Evolutionary conservation across 2,329 filamentous ascomycete species (phyloP).

Genomic region (Colletotrichum tropicicola): DNA sequence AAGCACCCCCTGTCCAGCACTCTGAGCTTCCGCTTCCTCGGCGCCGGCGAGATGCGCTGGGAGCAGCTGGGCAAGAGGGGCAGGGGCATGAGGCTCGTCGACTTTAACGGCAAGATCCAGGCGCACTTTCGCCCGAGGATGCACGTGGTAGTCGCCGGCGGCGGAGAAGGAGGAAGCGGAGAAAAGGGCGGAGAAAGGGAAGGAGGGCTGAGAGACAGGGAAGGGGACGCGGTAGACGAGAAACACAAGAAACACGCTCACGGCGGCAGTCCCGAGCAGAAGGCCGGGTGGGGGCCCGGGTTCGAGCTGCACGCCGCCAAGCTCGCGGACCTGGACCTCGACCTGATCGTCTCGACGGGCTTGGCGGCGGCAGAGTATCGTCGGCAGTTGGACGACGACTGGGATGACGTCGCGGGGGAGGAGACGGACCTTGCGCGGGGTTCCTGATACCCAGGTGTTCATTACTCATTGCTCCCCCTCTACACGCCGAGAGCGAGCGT

Average conservation of each 20-base stretch:
- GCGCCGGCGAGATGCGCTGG: conserved; percentile 24
- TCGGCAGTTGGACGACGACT: conserved; percentile 22
- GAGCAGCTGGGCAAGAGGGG: conserved; percentile 1
- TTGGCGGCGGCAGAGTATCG: conserved; percentile 28
- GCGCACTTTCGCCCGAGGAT: conserved; percentile 18
- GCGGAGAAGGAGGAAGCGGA: neutral
- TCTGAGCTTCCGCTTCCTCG: conserved; percentile 22
- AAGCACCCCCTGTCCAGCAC: conserved; percentile 15
- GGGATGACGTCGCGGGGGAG: neutral
- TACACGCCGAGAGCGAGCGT: no score
- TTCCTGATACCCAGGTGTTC: no score
- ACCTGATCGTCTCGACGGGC: conserved; percentile 27
- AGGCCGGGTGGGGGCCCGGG: conserved; percentile 2
- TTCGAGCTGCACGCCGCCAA: conserved; percentile 20
- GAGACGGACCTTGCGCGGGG: no score
- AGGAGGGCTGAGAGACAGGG: no score
- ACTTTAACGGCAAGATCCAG: conserved; percentile 21
- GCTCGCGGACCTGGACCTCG: conserved; percentile 25
- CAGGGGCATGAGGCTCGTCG: conserved; percentile 23
- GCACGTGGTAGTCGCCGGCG: neutral
- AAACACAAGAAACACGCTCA: no score
- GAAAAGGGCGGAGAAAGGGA: no score
- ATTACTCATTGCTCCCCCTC: no score
- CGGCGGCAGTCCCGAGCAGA: neutral
- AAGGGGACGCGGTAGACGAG: no score